Conservation (phyloP, 1,284 basidiomycete species). For the Fomes fomentarius region DNA sequence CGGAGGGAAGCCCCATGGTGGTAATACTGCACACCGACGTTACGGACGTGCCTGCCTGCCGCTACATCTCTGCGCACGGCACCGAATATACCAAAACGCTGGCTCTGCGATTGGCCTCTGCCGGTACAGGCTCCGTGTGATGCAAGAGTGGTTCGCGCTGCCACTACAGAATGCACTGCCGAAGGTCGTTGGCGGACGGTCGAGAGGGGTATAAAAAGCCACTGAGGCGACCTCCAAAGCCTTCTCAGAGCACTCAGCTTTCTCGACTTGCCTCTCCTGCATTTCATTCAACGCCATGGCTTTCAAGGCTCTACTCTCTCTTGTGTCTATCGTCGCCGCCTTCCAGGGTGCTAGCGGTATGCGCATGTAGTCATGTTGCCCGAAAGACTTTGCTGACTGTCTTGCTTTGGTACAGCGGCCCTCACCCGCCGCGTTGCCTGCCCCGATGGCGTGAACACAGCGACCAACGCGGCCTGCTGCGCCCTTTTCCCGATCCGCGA, state of each 20-base stretch:
- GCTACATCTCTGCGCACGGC: too few species aligned
- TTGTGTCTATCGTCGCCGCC: slow-evolving; percentile 4
- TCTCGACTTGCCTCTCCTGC: background rate
- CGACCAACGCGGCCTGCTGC: slow-evolving; percentile 6
- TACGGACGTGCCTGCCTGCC: too few species aligned
- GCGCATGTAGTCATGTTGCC: background rate
- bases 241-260: slow-evolving; percentile 1
- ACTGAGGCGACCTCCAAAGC: background rate
- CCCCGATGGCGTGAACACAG: slow-evolving; percentile 2
- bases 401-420: slow-evolving; percentile 14
- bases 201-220: background rate
- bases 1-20: too few species aligned
- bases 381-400: background rate
- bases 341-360: slow-evolving; percentile 3
- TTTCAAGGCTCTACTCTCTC: slow-evolving; percentile 3
- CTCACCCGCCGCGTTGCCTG: slow-evolving; percentile 2
- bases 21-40: too few species aligned
- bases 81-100: too few species aligned
- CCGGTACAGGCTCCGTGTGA: background rate
- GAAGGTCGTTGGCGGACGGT: background rate
- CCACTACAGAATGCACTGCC: background rate
- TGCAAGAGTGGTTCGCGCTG: background rate
- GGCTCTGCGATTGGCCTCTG: background rate
- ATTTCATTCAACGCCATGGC: background rate
- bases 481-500: slow-evolving; percentile 6